phyloP scores from a whole-genome alignment of 345 rosid genomes.

The Lenwebbia sp. region DNA sequence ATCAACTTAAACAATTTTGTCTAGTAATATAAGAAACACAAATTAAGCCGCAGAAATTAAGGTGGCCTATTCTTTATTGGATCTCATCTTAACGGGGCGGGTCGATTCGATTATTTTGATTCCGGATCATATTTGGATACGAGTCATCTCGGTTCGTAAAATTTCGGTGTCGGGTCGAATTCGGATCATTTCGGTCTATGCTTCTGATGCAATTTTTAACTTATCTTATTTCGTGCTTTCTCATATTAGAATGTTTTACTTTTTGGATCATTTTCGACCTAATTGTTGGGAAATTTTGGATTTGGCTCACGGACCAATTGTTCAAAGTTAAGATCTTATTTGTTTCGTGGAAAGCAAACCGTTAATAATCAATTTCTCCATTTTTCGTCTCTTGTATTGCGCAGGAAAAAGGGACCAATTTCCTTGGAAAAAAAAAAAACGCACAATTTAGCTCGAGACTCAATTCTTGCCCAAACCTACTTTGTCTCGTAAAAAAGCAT shows the following conservation, averaged over 20 bases:
- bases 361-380: background rate
- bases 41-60: background rate
- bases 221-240: background rate
- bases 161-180: background rate
- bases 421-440: background rate
- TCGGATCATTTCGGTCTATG: background rate
- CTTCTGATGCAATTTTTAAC: background rate
- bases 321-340: background rate
- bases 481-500: no score
- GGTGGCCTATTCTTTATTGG: background rate
- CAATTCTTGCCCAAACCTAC: no score
- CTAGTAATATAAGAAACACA: background rate
- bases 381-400: background rate
- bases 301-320: background rate
- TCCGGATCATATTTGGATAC: background rate
- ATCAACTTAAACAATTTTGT: background rate
- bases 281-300: background rate
- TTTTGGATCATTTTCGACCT: background rate
- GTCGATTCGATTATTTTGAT: background rate
- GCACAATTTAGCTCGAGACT: background rate
- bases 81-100: background rate
- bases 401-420: background rate
- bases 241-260: background rate
- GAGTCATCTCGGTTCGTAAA: background rate
- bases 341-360: background rate